Evolutionary conservation across 1,284 basidiomycete species (phyloP), one percentile per base, ranked within the genome.

Genomic region (Amylostereum areolatum): DNA sequence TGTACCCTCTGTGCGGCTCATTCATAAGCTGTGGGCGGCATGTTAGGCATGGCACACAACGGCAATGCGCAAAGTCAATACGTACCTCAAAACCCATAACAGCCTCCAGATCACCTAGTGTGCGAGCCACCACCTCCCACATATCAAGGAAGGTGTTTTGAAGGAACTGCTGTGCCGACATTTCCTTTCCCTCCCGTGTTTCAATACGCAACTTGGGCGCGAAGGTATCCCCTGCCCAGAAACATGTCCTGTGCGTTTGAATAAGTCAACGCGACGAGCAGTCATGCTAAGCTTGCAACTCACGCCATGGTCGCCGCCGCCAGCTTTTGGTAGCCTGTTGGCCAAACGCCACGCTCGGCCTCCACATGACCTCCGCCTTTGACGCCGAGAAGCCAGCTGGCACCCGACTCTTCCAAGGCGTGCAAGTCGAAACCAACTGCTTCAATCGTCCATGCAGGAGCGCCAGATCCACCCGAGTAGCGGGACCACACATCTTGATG

Each of bases 401-500:
- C 88, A 1, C 85, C 89, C 0, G 85, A 81, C 46, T 85, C 79
- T 55, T 92, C 90, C 5, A 97, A 70, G 4, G 77, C 75, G 52
- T 78, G 70, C 5, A 93, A 68, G 62, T 93, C 87, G 55, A 95
- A 90, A 0, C 91, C 92, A 3, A 83, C 83, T 5, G 75, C 66
- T 54, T 91, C 83, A 0, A 96, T 69, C 2, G 92, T 95, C 95
- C 95, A 98, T 2, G 89, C 90, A 1, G 92, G 92, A 2, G 92
- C 92, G 3, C 92, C 92, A 1, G 89, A 92, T 2, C 96, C 97
- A 12, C 96, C 97, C 6, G 82, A 85, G 59, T 94, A 93, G 4
- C 95, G 83, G 1, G 92, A 97, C 92, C 94, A 99, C 28, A 98
- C 93, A 61, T 95, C 92, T 68, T 94, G 92, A 61, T 94, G 92